phyloP scores from a whole-genome alignment of 495 filamentous ascomycete species.

The Tirmania nivea region DNA sequence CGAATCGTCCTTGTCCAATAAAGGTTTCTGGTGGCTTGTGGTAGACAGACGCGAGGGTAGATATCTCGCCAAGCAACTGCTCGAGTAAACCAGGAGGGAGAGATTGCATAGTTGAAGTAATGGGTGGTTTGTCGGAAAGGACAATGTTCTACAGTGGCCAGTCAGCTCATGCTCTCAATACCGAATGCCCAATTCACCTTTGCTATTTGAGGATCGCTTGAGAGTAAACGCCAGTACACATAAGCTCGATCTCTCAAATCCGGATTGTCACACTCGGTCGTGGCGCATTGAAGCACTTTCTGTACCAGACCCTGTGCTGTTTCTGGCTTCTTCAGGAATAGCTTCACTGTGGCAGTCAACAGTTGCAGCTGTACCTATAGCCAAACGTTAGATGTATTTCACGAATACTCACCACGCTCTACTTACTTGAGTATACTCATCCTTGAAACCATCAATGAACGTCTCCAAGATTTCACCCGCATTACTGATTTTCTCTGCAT shows the following conservation, averaged over 20 bases:
- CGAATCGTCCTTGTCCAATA: conserved; percentile 81
- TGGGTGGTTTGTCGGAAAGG: conserved; percentile 81
- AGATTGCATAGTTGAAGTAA: conserved; percentile 77
- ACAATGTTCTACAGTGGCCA: conserved; percentile 44
- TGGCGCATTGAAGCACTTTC: conserved; percentile 78
- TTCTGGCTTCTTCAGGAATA: conserved; percentile 90
- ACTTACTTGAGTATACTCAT: conserved; percentile 67
- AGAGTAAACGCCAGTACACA: conserved; percentile 95
- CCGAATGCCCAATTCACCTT: conserved; percentile 30
- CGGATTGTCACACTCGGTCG: conserved; percentile 86
- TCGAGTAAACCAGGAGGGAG: conserved; percentile 68
- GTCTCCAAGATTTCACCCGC: conserved; percentile 70
- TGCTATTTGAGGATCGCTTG: conserved; percentile 70
- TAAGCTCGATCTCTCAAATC: conserved; percentile 94
- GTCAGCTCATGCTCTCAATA: background rate
- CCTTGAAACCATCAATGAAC: conserved; percentile 80
- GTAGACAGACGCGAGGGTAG: conserved; percentile 96
- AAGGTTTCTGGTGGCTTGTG: conserved; percentile 95
- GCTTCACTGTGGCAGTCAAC: conserved; percentile 84
- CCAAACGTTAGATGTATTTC: background rate
- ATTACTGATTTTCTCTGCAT: conserved; percentile 96
- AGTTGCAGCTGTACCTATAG: conserved; percentile 77
- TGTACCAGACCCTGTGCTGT: conserved; percentile 72
- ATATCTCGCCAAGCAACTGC: conserved; percentile 67
- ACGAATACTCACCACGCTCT: background rate